Base-by-base conservation (phyloP, 805 yeast species). In the Middelhovenomyces tepae region DNA sequence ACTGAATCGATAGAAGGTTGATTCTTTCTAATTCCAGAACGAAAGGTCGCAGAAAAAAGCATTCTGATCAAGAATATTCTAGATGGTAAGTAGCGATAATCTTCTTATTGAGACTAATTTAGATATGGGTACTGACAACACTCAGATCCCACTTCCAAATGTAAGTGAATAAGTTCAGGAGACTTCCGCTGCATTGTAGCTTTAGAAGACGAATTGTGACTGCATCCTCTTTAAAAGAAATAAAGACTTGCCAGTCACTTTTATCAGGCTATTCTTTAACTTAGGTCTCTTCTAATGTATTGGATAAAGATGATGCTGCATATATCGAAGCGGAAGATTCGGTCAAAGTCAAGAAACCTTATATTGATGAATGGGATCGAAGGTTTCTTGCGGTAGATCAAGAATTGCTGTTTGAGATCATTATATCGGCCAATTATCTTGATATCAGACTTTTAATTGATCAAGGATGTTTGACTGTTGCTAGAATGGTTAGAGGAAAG, bases 201-300 rank as follows among this genome's bases (percentile, higher is more conserved):
- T n/a, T n/a, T n/a, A n/a, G n/a, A n/a, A n/a, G n/a, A n/a, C n/a
- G n/a, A n/a, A n/a, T n/a, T n/a, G n/a, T n/a, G n/a, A n/a, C n/a
- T n/a, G n/a, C n/a, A n/a, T n/a, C n/a, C n/a, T n/a, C n/a, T n/a
- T n/a, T n/a, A n/a, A n/a, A n/a, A n/a, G n/a, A n/a, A n/a, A n/a
- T n/a, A n/a, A n/a, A n/a, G n/a, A n/a, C n/a, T n/a, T n/a, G n/a
- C n/a, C n/a, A n/a, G n/a, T n/a, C n/a, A n/a, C n/a, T n/a, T n/a
- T n/a, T n/a, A n/a, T n/a, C n/a, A n/a, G n/a, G n/a, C n/a, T n/a
- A n/a, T n/a, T n/a, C n/a, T n/a, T 89, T 60, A 75, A 80, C 56
- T 84, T 85, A 54, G 89, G 89, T n/a, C 66, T 89, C 34, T 95
- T 87, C 54, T 89, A 95, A 91, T 86, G 95, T 50, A 51, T 91